Evolutionary conservation across 2,329 filamentous ascomycete genomes (phyloP), one percentile per base, ranked within the genome.

Genomic region (Scedosporium boydii): DNA sequence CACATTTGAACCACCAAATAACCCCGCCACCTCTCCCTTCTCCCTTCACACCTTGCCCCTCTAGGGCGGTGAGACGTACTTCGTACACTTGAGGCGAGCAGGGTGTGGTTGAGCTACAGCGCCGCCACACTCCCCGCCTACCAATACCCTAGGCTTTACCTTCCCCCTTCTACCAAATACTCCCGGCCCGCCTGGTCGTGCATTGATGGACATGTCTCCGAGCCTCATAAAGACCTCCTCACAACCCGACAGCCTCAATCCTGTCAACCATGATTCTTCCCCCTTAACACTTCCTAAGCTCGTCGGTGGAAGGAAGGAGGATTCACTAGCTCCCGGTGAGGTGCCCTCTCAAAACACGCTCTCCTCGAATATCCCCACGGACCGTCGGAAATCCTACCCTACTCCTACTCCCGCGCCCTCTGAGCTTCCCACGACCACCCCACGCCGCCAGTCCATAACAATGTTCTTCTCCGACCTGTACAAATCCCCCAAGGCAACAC

Each of bases 391-490:
- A 26, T 26, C 48, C 48, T 21, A 26, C 23, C 27, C 27, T 29
- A 29, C 27, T 29, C 48, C 48, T 53, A n/a, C 23, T 26, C 48
- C 48, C 12, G 48, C 48, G 6, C 10, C 48, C 48, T 53, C 48
- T 53, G 48, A 53, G 48, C 48, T 29, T 34, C 51, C 55, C 55
- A 23, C 26, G 16, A 16, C 55, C 29, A 10, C 16, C 46, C 46
- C 55, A 21, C 55, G 48, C 27, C 55, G 55, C 26, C 55, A 58
- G 16, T 58, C 26, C 21, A 18, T 41, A 41, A 56, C 38, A 18
- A 61, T 61, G 59, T 61, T 61, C 59, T 61, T 61, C 59, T n/a
- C 59, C 59, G 59, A 61, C 48, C 29, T 61, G n/a, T 61, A 61
- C 59, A 61, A 61, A 51, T 61, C 59, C 42, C 59, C 59, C 26